Base-by-base conservation (phyloP, 192 early-diverging fungal species). In the Coemansia sp. region DNA sequence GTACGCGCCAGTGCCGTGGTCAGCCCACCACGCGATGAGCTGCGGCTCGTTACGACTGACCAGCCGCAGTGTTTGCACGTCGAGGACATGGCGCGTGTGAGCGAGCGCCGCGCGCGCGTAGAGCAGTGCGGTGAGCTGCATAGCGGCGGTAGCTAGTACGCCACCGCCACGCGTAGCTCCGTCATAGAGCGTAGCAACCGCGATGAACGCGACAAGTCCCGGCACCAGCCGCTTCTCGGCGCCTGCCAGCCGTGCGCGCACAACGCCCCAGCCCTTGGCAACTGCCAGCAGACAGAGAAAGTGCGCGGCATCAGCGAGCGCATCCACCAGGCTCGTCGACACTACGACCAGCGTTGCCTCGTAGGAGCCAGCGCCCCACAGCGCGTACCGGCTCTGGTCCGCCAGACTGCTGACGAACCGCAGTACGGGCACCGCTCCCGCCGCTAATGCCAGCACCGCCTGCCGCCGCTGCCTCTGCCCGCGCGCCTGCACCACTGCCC, bases 201-300 rank as follows among this genome's bases (percentile, higher is more conserved):
- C 65, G 1, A 71, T 56, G 22, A 80, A 80, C 11, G 67, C 71
- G 0, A 80, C 72, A n/a, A 80, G 38, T 0, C 72, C 77, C 6
- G 72, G 68, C 22, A 80, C 68, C 47, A 74, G 56, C 24, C 77
- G 59, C 62, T 80, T 80, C 59, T 80, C 77, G 10, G 68, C 24
- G 10, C 77, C 77, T 0, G 71, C 77, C 57, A 80, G 69, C 22
- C 71, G 43, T 25, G 72, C 64, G 4, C 77, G 60, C 31, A 80
- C 77, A 0, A 80, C 72, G 42, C 77, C 77, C 77, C 77, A 80
- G 36, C 77, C 77, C 62, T 80, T 80, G 36, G 68, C 60, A 46
- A 80, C 47, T 17, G 77, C 72, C 68, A 80, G 58, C 3, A 80
- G 32, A 17, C 47, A 65, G 7, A 71, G 58, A 25, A 74, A 19